These are phyloP conservation scores for Phytophthora foliorum DNA, from an alignment of 352 stramenopile genomes.

Conservation along the genomic window DNA sequence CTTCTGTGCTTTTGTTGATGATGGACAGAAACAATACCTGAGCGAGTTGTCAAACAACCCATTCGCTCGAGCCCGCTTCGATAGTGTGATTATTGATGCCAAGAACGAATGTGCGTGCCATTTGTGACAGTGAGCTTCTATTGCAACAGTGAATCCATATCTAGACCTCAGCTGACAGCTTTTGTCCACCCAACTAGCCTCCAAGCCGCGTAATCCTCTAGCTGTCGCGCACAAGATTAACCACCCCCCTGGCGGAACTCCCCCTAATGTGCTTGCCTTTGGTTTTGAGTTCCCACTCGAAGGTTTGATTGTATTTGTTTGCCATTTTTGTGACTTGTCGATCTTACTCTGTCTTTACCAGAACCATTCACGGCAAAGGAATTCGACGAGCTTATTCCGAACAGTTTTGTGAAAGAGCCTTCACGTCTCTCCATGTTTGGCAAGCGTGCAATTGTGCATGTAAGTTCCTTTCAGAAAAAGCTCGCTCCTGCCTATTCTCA, in stretches of 20 bases:
- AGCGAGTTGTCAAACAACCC: conserved; percentile 80
- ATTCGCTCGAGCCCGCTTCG: conserved; percentile 83
- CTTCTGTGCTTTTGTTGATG: background rate
- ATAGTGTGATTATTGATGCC: conserved; percentile 89
- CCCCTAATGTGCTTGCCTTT: conserved; percentile 86
- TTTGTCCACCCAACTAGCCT: conserved; percentile 44
- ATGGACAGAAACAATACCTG: conserved; percentile 58
- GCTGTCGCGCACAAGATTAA: conserved; percentile 91
- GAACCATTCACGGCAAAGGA: conserved; percentile 75
- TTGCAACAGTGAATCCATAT: no score
- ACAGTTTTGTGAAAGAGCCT: conserved; percentile 83
- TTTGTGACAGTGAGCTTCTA: background rate
- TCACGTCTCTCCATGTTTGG: conserved; percentile 87
- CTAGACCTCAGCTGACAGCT: conserved; percentile 9
- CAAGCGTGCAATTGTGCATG: conserved; percentile 87
- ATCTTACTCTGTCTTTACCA: conserved; percentile 20
- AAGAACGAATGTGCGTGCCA: conserved; percentile 72
- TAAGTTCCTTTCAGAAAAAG: conserved; percentile 35
- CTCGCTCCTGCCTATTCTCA: background rate
- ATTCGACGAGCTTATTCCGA: conserved; percentile 80
- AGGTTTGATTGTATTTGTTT: conserved; percentile 36
- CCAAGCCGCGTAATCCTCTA: conserved; percentile 68
- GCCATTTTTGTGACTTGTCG: background rate
- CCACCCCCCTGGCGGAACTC: conserved; percentile 70
- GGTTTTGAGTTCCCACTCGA: conserved; percentile 83